phyloP scores from a whole-genome alignment of 2,329 filamentous ascomycete species.

The Metarhizium humberi region DNA sequence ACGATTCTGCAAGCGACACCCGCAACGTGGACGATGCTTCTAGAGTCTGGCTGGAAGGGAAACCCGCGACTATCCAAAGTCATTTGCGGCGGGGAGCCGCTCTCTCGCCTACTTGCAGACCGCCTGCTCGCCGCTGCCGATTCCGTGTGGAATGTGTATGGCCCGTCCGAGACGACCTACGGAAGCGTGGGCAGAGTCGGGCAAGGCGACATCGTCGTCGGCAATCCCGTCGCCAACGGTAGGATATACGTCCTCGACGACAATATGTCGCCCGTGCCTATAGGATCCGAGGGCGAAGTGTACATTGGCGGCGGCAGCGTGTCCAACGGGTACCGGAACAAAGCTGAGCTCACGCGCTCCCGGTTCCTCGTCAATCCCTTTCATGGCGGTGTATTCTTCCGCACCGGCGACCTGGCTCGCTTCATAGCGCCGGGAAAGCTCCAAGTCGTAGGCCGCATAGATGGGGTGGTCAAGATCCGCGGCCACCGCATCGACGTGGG shows the following conservation, averaged over 20 bases:
- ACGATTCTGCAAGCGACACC: not conserved
- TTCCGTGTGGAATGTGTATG: constrained; percentile 1
- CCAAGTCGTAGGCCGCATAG: constrained; percentile 11
- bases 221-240: constrained; percentile 14
- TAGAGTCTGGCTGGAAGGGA: not conserved
- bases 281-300: constrained; percentile 24
- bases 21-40: not conserved
- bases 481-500: constrained; percentile 13
- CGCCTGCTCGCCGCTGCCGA: not conserved
- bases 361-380: constrained; percentile 8
- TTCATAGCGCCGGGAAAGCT: constrained; percentile 8
- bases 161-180: constrained; percentile 18
- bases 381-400: constrained; percentile 9
- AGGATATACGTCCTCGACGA: constrained; percentile 31
- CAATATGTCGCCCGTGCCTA: constrained; percentile 22
- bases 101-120: not conserved
- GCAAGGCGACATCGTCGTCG: constrained; percentile 10
- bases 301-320: constrained; percentile 20
- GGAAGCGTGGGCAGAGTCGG: constrained; percentile 14
- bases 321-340: not conserved
- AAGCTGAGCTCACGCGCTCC: not conserved
- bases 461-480: constrained; percentile 14
- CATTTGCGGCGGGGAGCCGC: not conserved
- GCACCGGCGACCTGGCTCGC: constrained; percentile 13
- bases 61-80: not conserved